Evolutionary conservation across 2,329 filamentous ascomycete species (phyloP).

Genomic region (Alternaria viburni): DNA sequence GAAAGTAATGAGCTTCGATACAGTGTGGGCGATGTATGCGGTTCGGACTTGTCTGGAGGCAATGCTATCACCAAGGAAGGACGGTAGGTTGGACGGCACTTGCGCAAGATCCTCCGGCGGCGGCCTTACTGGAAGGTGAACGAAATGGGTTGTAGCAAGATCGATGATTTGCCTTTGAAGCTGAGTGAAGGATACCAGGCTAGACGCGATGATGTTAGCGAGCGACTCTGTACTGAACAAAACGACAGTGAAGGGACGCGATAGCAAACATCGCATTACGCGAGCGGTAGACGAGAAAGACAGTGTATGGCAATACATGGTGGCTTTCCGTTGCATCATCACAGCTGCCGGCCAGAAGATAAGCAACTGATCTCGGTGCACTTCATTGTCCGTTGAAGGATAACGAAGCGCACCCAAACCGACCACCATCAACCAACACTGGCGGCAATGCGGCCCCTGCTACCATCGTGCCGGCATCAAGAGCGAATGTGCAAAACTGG

Average conservation of each 20-base stretch:
- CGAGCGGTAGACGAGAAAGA: constrained; percentile 13
- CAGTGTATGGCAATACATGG: constrained; percentile 12
- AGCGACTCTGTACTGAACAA: background rate
- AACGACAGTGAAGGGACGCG: background rate
- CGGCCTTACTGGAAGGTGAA: constrained; percentile 58
- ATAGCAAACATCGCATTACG: constrained; percentile 8
- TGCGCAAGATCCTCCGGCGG: constrained; percentile 58
- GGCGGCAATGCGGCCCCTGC: background rate
- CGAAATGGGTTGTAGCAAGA: constrained; percentile 59
- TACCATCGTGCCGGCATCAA: constrained; percentile 7
- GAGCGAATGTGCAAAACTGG: constrained; percentile 26
- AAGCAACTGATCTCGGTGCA: constrained; percentile 17
- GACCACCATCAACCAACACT: background rate
- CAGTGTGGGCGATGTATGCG: constrained; percentile 62
- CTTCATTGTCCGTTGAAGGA: constrained; percentile 11
- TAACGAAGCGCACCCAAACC: constrained; percentile 5
- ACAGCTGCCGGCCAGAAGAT: constrained; percentile 9
- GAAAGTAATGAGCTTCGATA: constrained; percentile 63
- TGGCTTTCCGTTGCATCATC: constrained; percentile 12
- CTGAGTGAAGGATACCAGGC: constrained; percentile 59
- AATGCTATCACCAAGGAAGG: constrained; percentile 60
- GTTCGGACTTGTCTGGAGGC: constrained; percentile 60
- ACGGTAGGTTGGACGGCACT: constrained; percentile 60
- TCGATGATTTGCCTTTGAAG: constrained; percentile 60
- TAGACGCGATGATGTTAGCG: constrained; percentile 29